These are phyloP conservation scores for Phoenix roebelenii DNA, from an alignment of 176 grass and related monocot species.

Conservation along the genomic window DNA sequence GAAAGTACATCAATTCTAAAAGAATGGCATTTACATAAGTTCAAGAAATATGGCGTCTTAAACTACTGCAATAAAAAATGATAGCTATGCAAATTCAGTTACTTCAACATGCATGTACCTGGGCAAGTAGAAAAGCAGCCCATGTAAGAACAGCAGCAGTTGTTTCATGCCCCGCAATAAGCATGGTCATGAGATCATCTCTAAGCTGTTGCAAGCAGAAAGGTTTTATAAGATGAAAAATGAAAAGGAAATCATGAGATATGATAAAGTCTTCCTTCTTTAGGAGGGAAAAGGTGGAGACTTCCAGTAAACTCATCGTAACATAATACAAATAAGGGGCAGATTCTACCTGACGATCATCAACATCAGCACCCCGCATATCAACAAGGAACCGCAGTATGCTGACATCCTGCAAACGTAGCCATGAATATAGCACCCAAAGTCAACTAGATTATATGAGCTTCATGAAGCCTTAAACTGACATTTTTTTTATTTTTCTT, in stretches of 20 bases:
- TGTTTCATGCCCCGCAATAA: conserved; percentile 99
- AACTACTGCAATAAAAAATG: no score
- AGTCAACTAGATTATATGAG: no score
- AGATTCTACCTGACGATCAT: conserved; percentile 70
- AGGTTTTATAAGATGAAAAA: no score
- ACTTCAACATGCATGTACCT: conserved; percentile 32
- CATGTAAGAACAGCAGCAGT: conserved; percentile 95
- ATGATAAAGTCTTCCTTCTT: conserved; percentile 1
- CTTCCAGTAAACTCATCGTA: no score
- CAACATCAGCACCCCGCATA: conserved; percentile 86
- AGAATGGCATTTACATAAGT: no score
- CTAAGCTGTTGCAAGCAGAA: conserved; percentile 43
- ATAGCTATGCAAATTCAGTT: no score
- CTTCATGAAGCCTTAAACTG: no score
- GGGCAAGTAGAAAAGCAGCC: conserved; percentile 76
- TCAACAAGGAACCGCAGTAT: conserved; percentile 95
- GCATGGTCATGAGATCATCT: conserved; percentile 99
- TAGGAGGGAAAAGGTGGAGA: no score
- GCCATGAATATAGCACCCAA: no score
- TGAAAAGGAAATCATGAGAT: conserved; percentile 9
- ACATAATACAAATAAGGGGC: no score
- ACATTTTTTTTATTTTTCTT: no score
- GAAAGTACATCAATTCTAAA: neutral
- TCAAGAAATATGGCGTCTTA: no score
- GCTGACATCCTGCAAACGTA: conserved; percentile 69